Percentiles rank a stretch among this genome's conserved stretches.
Evolutionary conservation across 345 rosid species (phyloP).

Genomic region (Durio zibethinus): DNA sequence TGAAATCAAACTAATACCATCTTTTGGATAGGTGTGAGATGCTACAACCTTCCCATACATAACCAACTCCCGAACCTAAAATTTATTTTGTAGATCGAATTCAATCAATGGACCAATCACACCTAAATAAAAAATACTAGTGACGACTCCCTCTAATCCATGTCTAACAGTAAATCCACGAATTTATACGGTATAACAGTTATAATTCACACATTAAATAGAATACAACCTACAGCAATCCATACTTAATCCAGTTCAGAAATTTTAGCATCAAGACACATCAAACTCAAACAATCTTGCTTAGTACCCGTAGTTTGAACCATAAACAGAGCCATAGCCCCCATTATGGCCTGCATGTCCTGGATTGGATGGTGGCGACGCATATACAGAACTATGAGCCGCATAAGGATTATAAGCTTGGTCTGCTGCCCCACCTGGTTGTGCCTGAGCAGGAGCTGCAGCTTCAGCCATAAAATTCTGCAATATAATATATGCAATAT

Average conservation of each 20-base stretch:
- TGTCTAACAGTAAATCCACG: too few relatives aligned
- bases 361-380: conserved; percentile 76
- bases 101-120: too few relatives aligned
- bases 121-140: too few relatives aligned
- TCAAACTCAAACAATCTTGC: neutral
- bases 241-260: neutral
- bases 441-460: conserved; percentile 18
- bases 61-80: too few relatives aligned
- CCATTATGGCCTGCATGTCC: conserved; percentile 52
- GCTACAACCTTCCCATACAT: too few relatives aligned
- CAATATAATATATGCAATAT: conserved; percentile 18
- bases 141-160: too few relatives aligned
- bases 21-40: too few relatives aligned
- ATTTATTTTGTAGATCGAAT: too few relatives aligned
- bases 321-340: conserved; percentile 69
- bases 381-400: conserved; percentile 69
- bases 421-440: conserved; percentile 50
- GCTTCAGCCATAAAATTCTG: conserved; percentile 97
- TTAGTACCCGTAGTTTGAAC: conserved; percentile 73
- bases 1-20: too few relatives aligned
- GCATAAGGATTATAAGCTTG: conserved; percentile 91
- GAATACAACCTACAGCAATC: conserved; percentile 10
- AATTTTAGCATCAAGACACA: conserved; percentile 8
- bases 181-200: too few relatives aligned
- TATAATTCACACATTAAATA: neutral